Base-by-base conservation (phyloP, 176 grass and related monocot genomes). In the Oryza officinalis region DNA sequence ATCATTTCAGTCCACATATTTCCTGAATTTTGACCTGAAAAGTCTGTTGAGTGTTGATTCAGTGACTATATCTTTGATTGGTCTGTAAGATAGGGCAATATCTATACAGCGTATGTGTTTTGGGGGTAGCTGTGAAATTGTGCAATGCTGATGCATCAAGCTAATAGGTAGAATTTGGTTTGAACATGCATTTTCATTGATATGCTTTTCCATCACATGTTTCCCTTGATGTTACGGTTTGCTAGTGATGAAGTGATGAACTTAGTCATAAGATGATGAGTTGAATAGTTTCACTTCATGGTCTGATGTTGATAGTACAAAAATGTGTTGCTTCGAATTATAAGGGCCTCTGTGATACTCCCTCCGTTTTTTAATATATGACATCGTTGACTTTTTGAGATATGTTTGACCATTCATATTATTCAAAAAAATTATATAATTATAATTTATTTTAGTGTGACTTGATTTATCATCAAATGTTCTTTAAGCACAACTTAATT, bases 201-300 rank as follows among this genome's bases (percentile, higher is more conserved):
- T 66, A 49, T 41, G 11, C 27, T 86, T 12, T 18, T 74, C 30
- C 71, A 46, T 69, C 66, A 59, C 50, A 2, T 60, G 13, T 43
- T 84, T 77, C 65, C 25, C n/a, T 22, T 43, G 27, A 35, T 17
- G 38, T 31, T 52, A 85, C 80, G 10, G 5, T 43, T 87, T 68
- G 35, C 27, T 68, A 78, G 33, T 35, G 33, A 35, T 5, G 33
- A 35, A 35, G 71, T 4, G 8, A 67, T 54, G 23, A 67, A 59
- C 25, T 31, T 61, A 69, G 23, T 35, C 18, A 15, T 80, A 72
- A 64, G 22, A 63, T 23, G 27, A 79, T 63, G 49, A 70, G 69
- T 26, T 78, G 26, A 61, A 60, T 63, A 61, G 10, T 77, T 12
- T 45, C 18, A 63, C 38, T 43, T 69, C 23, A 77, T 25, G 45